Conservation (phyloP, 2,329 filamentous ascomycete species). For the Paraphaeosphaeria minitans region DNA sequence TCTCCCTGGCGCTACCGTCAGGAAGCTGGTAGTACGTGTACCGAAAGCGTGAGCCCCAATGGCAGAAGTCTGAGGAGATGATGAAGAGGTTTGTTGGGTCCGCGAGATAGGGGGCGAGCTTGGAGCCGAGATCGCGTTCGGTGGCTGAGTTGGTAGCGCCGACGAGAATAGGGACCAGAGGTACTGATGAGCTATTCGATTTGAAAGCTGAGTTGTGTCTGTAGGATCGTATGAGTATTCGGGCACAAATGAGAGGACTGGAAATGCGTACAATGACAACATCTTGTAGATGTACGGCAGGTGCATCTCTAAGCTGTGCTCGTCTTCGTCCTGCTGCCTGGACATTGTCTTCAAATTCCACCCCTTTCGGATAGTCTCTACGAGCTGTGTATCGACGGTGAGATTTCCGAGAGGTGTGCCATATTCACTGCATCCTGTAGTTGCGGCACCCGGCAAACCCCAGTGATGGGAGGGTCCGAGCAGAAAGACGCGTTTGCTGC, state of each 20-base stretch:
- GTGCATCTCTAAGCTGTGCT: slow-evolving; percentile 97
- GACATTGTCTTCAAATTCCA: slow-evolving; percentile 60
- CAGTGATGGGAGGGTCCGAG: slow-evolving; percentile 92
- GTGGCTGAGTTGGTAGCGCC: slow-evolving; percentile 70
- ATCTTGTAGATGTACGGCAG: slow-evolving; percentile 90
- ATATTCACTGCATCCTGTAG: slow-evolving; percentile 74
- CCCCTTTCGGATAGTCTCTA: slow-evolving; percentile 50
- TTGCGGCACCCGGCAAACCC: slow-evolving; percentile 76
- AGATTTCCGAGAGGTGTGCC: slow-evolving; percentile 76
- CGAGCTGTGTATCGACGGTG: slow-evolving; percentile 64
- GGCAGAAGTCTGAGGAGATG: slow-evolving; percentile 94
- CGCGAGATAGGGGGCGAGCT: slow-evolving; percentile 78
- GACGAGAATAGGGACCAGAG: slow-evolving; percentile 83
- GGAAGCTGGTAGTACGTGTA: slow-evolving; percentile 78
- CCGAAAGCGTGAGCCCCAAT: slow-evolving; percentile 85
- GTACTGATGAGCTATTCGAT: slow-evolving; percentile 64
- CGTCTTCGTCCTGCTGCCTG: slow-evolving; percentile 69
- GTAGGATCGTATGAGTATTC: no score
- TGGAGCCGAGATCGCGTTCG: slow-evolving; percentile 70
- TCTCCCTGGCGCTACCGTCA: slow-evolving; percentile 42
- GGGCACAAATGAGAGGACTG: background rate
- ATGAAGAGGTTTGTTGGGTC: slow-evolving; percentile 82
- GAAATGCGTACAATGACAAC: slow-evolving; percentile 55
- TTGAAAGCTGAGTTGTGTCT: slow-evolving; percentile 35
- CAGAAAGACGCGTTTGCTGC: slow-evolving; percentile 83